These are phyloP conservation scores for Sclerotinia sclerotiorum DNA, from an alignment of 2,329 filamentous ascomycete species.

Conservation along the genomic window DNA sequence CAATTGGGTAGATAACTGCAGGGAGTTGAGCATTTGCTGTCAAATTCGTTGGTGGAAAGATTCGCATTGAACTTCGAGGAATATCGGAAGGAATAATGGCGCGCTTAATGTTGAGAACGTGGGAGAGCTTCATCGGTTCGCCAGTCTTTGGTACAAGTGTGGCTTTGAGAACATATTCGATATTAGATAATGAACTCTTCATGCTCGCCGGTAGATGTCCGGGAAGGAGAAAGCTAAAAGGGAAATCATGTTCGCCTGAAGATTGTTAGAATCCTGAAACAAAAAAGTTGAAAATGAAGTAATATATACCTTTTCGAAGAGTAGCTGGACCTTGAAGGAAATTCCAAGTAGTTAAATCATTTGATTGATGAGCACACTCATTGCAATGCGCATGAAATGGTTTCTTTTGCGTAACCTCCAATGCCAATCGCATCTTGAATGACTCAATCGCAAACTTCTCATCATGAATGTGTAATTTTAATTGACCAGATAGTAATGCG, in stretches of 20 bases:
- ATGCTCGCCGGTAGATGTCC: constrained; percentile 85
- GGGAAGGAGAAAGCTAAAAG: constrained; percentile 83
- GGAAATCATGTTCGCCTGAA: constrained; percentile 70
- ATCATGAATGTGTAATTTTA: constrained; percentile 72
- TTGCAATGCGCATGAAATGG: constrained; percentile 77
- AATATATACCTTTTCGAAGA: constrained; percentile 50
- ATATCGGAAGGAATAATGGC: constrained; percentile 71
- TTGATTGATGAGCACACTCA: constrained; percentile 70
- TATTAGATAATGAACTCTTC: constrained; percentile 67
- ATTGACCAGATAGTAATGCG: constrained; percentile 79
- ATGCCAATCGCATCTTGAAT: constrained; percentile 70
- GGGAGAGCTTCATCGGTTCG: constrained; percentile 62
- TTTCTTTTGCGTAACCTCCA: constrained; percentile 74
- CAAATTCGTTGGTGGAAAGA: constrained; percentile 95
- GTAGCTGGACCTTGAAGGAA: constrained; percentile 62
- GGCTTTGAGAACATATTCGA: constrained; percentile 78
- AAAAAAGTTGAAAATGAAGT: constrained; percentile 23
- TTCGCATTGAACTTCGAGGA: constrained; percentile 85
- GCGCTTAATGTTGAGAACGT: constrained; percentile 73
- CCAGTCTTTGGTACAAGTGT: constrained; percentile 61
- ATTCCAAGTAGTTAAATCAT: constrained; percentile 75
- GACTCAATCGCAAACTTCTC: constrained; percentile 65
- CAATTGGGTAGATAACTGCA: constrained; percentile 81
- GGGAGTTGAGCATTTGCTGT: constrained; percentile 81
- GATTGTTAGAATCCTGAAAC: constrained; percentile 1